These are phyloP conservation scores for Gossypium aridum DNA, from an alignment of 441 rosid genomes.

Conservation along the genomic window DNA sequence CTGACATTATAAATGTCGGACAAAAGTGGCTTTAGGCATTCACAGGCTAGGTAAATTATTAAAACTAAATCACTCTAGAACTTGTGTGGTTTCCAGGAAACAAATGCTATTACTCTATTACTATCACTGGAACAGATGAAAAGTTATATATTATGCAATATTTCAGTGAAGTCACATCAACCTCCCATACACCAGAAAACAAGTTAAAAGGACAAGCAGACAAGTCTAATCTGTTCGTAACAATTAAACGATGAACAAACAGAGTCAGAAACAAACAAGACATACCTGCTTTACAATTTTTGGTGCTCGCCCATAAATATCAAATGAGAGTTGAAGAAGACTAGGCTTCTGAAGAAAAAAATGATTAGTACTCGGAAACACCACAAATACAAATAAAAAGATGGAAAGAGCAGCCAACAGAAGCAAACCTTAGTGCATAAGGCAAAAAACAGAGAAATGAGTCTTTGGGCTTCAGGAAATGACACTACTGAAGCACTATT, in stretches of 20 bases:
- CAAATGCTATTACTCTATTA: not conserved
- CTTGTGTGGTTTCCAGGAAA: not conserved
- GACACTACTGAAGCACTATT: constrained; percentile 48
- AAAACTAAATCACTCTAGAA: not conserved
- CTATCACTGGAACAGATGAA: not conserved
- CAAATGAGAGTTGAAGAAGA: constrained; percentile 84
- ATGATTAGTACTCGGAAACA: constrained; percentile 15
- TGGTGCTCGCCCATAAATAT: constrained; percentile 71
- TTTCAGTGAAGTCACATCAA: not conserved
- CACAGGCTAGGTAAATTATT: not conserved
- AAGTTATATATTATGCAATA: not conserved
- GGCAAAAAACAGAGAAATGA: constrained; percentile 88
- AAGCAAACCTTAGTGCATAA: constrained; percentile 80
- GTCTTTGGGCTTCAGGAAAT: constrained; percentile 78
- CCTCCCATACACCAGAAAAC: not conserved
- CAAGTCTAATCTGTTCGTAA: not conserved
- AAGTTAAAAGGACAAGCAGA: not conserved
- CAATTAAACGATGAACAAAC: not conserved
- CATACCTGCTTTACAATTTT: constrained; percentile 85
- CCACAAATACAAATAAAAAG: not conserved
- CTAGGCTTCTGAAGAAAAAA: constrained; percentile 63
- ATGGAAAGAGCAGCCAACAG: constrained; percentile 9
- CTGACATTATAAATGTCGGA: not conserved
- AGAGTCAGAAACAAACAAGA: constrained; percentile 8
- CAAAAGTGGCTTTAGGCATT: not conserved